These are phyloP conservation scores for Neofusicoccum sp. DNA, from an alignment of 2,329 filamentous ascomycete species.

Conservation along the genomic window DNA sequence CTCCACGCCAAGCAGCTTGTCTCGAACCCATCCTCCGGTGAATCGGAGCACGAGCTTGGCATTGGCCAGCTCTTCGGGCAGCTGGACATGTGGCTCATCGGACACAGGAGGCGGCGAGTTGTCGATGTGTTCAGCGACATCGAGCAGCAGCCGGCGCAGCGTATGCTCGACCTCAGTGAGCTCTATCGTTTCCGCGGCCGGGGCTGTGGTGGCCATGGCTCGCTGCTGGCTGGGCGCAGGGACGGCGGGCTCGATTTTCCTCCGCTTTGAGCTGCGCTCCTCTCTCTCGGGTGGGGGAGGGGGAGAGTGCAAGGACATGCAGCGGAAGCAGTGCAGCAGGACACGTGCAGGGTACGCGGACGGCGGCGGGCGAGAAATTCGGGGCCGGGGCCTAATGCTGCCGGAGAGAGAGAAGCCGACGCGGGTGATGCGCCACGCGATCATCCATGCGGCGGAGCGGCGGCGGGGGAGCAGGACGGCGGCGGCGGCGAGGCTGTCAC, in stretches of 20 bases:
- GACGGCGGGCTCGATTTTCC: constrained; percentile 25
- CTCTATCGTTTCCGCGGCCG: constrained; percentile 40
- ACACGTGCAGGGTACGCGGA: constrained; percentile 8
- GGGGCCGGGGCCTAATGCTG: constrained; percentile 1
- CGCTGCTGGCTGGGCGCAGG: constrained; percentile 21
- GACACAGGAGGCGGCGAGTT: constrained; percentile 28
- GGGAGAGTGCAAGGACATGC: constrained; percentile 31
- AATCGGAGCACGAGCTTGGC: constrained; percentile 63
- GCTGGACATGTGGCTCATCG: constrained; percentile 27
- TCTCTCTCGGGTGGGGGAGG: constrained; percentile 24
- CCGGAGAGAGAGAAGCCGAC: neutral
- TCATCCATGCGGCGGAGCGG: neutral
- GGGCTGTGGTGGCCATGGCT: constrained; percentile 28
- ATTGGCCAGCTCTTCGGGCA: constrained; percentile 46
- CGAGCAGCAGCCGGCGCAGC: constrained; percentile 73
- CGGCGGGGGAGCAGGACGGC: neutral
- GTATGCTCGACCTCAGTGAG: constrained; percentile 71
- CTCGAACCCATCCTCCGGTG: constrained; percentile 85
- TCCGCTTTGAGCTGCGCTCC: constrained; percentile 32
- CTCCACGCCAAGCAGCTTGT: constrained; percentile 70
- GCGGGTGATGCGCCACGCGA: neutral
- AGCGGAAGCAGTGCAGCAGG: constrained; percentile 21
- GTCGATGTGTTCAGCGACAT: constrained; percentile 73
- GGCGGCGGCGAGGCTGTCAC: neutral
- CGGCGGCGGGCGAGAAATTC: neutral